Base-by-base conservation (phyloP, 2,329 filamentous ascomycete species). In the Aspergillus sp. region DNA sequence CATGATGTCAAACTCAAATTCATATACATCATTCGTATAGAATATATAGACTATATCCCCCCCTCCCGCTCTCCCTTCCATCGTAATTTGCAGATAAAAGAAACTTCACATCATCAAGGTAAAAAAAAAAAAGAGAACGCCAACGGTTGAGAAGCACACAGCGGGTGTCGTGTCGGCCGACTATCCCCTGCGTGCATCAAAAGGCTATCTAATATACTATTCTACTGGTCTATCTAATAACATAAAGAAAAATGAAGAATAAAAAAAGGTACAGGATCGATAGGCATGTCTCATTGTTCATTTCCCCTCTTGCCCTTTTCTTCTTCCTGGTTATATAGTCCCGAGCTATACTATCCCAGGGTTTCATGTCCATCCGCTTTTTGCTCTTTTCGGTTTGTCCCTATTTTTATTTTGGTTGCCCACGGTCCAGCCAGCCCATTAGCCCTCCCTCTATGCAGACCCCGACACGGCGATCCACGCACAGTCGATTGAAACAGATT, bases 211-310 rank as follows among this genome's bases (percentile, higher is more conserved):
- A 62, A 60, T 59, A 57, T 61, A 53, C 50, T 53, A 41, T 36
- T 60, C 58, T 54, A 57, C 61, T 64, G 58, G 60, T 62, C 60
- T 62, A 64, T 64, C 62, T 64, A 62, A 64, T 52, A 21, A 57
- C 42, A 36, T 13, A 36, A 36, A 36, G 4, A 36, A 11, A 36
- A 36, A 11, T 5, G 10, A 15, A 36, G 32, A 36, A 36, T 36
- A 36, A 36, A 36, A 58, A 58, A 60, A 50, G 54, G 53, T 60
- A 60, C 58, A 64, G 53, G 59, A 62, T 56, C 47, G 27, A 30
- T 30, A 30, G 27, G 58, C 58, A 58, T 62, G 41, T 62, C 62
- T 62, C 60, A 62, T 62, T 39, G 54, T 61, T 49, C 48, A 58
- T 58, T 50, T 49, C 54, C 41, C 49, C 17, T 39, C 25, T 47